Evolutionary conservation across 345 rosid species (phyloP), one percentile per base, ranked within the genome.

Genomic region (Erodium maritimum): DNA sequence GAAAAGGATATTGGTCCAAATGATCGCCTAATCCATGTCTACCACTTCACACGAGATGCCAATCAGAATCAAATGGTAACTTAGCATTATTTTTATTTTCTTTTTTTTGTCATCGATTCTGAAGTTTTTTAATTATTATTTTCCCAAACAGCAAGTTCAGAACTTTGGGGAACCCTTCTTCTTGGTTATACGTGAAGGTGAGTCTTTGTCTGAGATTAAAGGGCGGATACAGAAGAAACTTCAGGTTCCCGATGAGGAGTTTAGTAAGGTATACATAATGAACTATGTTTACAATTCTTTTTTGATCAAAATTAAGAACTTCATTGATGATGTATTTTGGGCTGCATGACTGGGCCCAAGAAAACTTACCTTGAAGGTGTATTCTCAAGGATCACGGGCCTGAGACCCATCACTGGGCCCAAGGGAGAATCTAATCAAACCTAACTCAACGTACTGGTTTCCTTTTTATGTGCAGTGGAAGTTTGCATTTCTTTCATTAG

Each of bases 131-230:
- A 48, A 23, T 23, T 9, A 19, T 22, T 23, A 48, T n/a, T 58
- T 45, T 59, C 54, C 61, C 54, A 19, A 52, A 63, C 79, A 94
- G 97, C 90, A 80, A 87, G 80, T 90, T 57, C 86, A 79, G 68
- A 94, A 90, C 76, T 94, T 94, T 66, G 99, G 99, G 18, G 96
- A 90, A 67, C 99, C 99, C 10, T 94, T 94, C 71, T 84, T 94
- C 86, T 77, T 87, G 78, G 95, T 90, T 50, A 78, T 94, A 68
- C 99, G 63, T 69, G 97, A 87, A 73, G 91, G 91, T 61, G 97
- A 94, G 70, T 87, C 79, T 48, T 74, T 94, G 73, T 82, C 81
- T 55, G 89, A 87, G 56, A 86, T 94, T 37, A 94, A 87, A 75
- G 73, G 64, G 61, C 87, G 99, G 50, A 76, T 94, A 58, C 97